Evolutionary conservation across 169 alveolate species (phyloP).

Genomic region (Plasmodium malariae): DNA sequence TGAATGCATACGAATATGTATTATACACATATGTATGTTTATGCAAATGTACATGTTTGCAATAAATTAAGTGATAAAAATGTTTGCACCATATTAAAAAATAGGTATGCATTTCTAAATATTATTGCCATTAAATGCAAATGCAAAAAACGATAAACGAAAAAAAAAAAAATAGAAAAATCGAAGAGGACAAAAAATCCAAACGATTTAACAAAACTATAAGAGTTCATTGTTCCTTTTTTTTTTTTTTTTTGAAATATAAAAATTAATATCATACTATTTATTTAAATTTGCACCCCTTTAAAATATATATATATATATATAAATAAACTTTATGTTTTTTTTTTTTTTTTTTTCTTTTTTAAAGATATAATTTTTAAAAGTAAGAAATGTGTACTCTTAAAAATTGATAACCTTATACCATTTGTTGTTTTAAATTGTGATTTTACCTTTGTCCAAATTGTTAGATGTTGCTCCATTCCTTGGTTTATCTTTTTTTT

Average conservation of each 20-base stretch:
- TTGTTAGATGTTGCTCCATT: constrained; percentile 33
- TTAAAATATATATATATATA: constrained; percentile 24
- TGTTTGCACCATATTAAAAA: constrained; percentile 52
- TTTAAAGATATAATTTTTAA: constrained; percentile 10
- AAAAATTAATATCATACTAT: constrained; percentile 15
- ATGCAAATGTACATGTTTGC: constrained; percentile 1
- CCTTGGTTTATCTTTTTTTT: constrained; percentile 7
- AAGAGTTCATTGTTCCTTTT: constrained; percentile 26
- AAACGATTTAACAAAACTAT: constrained; percentile 19
- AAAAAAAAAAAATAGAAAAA: constrained; percentile 26
- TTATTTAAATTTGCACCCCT: constrained; percentile 59
- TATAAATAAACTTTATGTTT: constrained; percentile 8
- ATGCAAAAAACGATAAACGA: neutral
- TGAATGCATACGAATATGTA: constrained; percentile 8
- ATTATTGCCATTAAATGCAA: constrained; percentile 30
- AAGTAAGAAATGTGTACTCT: constrained; percentile 29
- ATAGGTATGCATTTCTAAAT: constrained; percentile 50
- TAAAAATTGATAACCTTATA: constrained; percentile 23
- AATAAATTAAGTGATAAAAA: constrained; percentile 28
- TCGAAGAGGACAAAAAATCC: constrained; percentile 42
- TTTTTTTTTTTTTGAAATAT: constrained; percentile 15
- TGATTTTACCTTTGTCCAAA: constrained; percentile 35
- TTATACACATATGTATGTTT: neutral
- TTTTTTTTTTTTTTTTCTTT: constrained; percentile 21
- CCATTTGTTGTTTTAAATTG: constrained; percentile 65